Conservation (phyloP, 2,329 filamentous ascomycete species). For the Zymoseptoria ardabiliae region DNA sequence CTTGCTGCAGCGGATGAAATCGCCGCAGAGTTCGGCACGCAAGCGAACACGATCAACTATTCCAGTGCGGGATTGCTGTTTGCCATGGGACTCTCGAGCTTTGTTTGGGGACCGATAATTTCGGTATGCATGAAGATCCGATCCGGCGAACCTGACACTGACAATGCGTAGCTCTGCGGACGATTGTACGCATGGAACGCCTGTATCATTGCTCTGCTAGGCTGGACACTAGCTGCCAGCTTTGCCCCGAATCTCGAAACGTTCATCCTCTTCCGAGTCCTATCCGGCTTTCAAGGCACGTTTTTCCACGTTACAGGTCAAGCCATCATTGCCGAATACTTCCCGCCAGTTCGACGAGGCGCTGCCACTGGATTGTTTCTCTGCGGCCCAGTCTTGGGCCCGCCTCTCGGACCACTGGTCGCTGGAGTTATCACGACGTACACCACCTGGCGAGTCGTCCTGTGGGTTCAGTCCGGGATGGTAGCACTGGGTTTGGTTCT, state of each 20-base stretch:
- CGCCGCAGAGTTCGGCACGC: conserved; percentile 55
- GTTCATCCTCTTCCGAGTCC: conserved; percentile 64
- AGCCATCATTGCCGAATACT: conserved; percentile 53
- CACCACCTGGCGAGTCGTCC: conserved; percentile 64
- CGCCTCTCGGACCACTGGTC: conserved; percentile 60
- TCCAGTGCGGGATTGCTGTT: conserved; percentile 64
- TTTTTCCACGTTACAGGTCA: conserved; percentile 64
- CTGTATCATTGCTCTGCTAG: conserved; percentile 55
- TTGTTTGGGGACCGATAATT: conserved; percentile 62
- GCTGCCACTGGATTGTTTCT: conserved; percentile 67
- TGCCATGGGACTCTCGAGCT: conserved; percentile 61
- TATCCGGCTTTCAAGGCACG: conserved; percentile 67
- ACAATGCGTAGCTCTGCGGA: conserved; percentile 28
- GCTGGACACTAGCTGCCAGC: conserved; percentile 61
- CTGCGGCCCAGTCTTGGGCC: conserved; percentile 57
- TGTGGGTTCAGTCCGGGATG: conserved; percentile 64
- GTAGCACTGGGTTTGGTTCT: conserved; percentile 51
- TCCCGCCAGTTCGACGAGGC: conserved; percentile 51
- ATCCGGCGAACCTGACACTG: background rate
- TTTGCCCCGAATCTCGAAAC: conserved; percentile 59
- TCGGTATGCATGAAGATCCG: conserved; percentile 15
- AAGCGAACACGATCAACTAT: conserved; percentile 59
- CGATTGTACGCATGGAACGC: conserved; percentile 43
- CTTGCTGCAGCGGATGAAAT: conserved; percentile 66
- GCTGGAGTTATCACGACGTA: conserved; percentile 69